Evolutionary conservation across 139 green algal species (phyloP).

Genomic region (Chlorella sp.): DNA sequence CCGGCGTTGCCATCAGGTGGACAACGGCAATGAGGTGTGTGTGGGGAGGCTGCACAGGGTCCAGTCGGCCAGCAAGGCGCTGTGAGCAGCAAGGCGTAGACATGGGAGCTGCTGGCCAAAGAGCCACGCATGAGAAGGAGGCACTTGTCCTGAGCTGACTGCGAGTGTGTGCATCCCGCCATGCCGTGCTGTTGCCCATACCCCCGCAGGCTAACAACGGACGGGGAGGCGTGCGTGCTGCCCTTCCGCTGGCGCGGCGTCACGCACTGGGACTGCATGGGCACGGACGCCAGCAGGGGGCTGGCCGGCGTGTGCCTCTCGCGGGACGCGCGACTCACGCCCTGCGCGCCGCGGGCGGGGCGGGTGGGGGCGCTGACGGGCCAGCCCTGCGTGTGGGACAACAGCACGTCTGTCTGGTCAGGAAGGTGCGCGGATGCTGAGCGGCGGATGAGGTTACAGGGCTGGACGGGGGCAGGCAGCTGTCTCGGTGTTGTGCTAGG

Average conservation of each 20-base stretch:
- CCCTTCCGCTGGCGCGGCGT: not conserved
- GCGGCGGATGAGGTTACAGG: no score
- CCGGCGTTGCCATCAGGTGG: no score
- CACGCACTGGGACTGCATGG: not conserved
- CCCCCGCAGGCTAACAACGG: not conserved
- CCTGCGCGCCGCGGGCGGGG: not conserved
- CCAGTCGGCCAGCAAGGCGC: not conserved
- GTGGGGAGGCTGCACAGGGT: not conserved
- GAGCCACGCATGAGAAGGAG: no score
- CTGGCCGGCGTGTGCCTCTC: not conserved
- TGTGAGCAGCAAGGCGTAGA: not conserved
- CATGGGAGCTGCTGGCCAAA: not conserved
- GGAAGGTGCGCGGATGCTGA: no score
- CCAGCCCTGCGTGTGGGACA: no score
- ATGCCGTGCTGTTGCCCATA: not conserved
- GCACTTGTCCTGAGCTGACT: no score
- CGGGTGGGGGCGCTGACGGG: not conserved
- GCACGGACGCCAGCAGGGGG: not conserved
- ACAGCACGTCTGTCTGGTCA: no score
- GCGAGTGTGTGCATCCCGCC: no score
- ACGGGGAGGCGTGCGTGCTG: not conserved
- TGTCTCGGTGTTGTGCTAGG: not conserved
- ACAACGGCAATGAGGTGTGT: no score
- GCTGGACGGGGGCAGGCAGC: not conserved
- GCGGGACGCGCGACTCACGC: not conserved